Base-by-base conservation (phyloP, 2,329 filamentous ascomycete genomes). In the Fusarium paranaense region DNA sequence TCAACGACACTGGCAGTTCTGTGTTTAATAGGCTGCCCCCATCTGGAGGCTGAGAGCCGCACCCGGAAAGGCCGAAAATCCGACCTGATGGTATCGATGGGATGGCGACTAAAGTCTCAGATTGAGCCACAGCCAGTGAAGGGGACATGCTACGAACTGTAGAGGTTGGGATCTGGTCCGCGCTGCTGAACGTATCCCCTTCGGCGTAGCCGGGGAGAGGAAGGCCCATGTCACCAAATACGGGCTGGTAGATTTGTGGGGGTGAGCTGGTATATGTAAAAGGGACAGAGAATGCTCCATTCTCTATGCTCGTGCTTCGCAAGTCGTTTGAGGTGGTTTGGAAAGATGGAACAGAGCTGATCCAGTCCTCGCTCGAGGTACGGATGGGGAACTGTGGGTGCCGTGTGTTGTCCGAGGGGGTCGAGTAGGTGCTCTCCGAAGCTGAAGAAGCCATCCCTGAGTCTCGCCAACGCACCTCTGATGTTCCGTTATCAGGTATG, bases 111-210 rank as follows among this genome's bases (percentile, higher is more conserved):
- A 89, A 76, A 81, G 85, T 83, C 80, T 87, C 87, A 81, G 83
- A 83, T 81, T 86, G 84, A 79, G 84, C 82, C 79, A 85, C 82
- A 74, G 85, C 83, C 76, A 84, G 79, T 78, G 83, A 82, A 81
- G 87, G 86, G 78, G 86, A 86, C 72, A 85, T 82, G 81, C 84
- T 86, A 84, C 87, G 86, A 83, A 88, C 83, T 79, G 85, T 81
- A 78, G 82, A 83, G 74, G 80, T 72, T 69, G 83, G 83, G 50
- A 81, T 79, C 50, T 83, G 82, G 66, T 83, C 80, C 40, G 82
- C 68, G 62, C 80, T 79, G 45, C 83, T 83, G 64, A 85, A 79
- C 52, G 79, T 63, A 54, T 75, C 77, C 35, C 83, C 80, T 33
- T 85, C 82, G 40, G 81, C 67, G 67, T 83, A 87, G 25, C 78